Conservation (phyloP, 1,284 basidiomycete genomes). For the Phlebopus sp. region DNA sequence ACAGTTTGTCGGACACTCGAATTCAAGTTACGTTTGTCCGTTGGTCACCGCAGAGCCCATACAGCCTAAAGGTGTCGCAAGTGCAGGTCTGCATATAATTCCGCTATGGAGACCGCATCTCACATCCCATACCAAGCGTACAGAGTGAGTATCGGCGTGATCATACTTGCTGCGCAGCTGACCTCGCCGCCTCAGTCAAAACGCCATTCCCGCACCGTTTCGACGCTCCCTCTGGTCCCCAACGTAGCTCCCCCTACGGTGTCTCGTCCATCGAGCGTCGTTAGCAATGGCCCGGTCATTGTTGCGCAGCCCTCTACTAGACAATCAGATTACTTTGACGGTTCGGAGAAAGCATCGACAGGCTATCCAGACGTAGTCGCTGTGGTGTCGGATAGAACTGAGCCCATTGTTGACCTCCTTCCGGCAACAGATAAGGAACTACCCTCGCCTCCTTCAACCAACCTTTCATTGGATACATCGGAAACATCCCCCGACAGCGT, state of each 20-base stretch:
- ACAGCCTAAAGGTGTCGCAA: not conserved
- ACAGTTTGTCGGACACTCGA: no score
- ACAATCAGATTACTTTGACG: slow-evolving; percentile 11
- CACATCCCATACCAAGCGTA: slow-evolving; percentile 72
- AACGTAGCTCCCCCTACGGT: slow-evolving; percentile 32
- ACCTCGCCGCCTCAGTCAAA: slow-evolving; percentile 50
- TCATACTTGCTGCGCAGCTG: slow-evolving; percentile 10
- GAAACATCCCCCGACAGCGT: slow-evolving; percentile 2
- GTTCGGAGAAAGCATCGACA: slow-evolving; percentile 19
- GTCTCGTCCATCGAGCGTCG: slow-evolving; percentile 27
- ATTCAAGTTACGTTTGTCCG: no score
- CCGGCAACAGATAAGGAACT: slow-evolving; percentile 6
- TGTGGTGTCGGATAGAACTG: slow-evolving; percentile 7
- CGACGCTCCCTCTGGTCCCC: slow-evolving; percentile 34
- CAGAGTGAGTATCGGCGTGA: slow-evolving; percentile 43
- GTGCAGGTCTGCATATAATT: not conserved
- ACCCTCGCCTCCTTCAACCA: slow-evolving; percentile 9
- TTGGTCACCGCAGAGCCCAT: no score
- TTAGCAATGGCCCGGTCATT: slow-evolving; percentile 12
- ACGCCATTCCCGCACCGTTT: slow-evolving; percentile 60
- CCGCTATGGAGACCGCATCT: slow-evolving; percentile 13
- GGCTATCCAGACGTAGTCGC: slow-evolving; percentile 11
- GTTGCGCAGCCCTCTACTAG: slow-evolving; percentile 1
- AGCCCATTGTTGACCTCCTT: slow-evolving; percentile 6
- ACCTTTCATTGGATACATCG: slow-evolving; percentile 1